phyloP scores from a whole-genome alignment of 2,329 filamentous ascomycete genomes.

The Neurospora sp. region DNA sequence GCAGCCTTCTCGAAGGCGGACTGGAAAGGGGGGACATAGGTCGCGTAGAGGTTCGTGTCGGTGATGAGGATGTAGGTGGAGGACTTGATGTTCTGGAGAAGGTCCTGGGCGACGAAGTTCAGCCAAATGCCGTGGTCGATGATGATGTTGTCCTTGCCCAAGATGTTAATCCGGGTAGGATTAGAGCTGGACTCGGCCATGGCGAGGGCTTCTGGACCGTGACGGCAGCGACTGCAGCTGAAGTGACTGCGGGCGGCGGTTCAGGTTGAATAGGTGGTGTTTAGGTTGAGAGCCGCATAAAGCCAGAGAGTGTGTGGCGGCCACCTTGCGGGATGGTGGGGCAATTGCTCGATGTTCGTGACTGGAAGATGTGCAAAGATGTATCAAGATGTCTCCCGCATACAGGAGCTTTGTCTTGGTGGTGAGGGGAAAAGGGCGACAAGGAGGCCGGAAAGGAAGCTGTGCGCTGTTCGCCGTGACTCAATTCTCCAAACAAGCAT shows the following conservation, averaged over 20 bases:
- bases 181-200: conserved; percentile 14
- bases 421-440: background rate
- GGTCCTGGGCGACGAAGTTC: conserved; percentile 68
- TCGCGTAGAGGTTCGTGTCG: conserved; percentile 78
- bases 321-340: background rate
- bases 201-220: conserved; percentile 3
- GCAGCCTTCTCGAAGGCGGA: conserved; percentile 47
- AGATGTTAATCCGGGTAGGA: conserved; percentile 61
- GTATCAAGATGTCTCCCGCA: background rate
- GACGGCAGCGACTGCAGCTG: conserved; percentile 13
- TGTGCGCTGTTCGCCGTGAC: background rate
- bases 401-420: background rate
- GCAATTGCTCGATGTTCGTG: background rate
- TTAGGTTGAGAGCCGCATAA: background rate
- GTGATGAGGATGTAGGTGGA: conserved; percentile 96
- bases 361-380: background rate
- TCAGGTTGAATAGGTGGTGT: background rate
- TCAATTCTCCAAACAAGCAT: background rate
- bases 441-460: background rate
- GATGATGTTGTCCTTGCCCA: conserved; percentile 83
- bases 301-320: background rate
- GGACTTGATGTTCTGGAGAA: conserved; percentile 65
- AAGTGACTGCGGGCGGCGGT: background rate
- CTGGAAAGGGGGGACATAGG: conserved; percentile 73
- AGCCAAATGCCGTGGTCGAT: conserved; percentile 89